phyloP scores from a whole-genome alignment of 805 yeast species.

The Brettanomyces naardenensis region DNA sequence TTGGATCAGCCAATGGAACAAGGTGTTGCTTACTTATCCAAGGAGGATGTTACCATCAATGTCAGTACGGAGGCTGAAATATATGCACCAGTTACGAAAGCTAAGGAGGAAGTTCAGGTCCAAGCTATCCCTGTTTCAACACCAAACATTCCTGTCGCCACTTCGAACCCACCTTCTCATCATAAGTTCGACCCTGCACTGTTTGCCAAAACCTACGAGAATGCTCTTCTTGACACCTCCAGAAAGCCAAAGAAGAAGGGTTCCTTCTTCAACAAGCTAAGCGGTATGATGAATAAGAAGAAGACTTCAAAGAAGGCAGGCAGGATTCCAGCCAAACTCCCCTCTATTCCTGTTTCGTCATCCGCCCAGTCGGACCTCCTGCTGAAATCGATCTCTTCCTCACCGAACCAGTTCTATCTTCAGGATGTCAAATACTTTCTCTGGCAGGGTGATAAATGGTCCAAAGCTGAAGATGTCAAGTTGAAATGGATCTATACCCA shows the following conservation, averaged over 20 bases:
- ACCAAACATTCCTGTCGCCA: not conserved
- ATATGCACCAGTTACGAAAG: not conserved
- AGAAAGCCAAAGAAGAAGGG: slow-evolving; percentile 14
- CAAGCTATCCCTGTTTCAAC: not conserved
- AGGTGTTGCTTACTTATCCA: not conserved
- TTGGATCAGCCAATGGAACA: not conserved
- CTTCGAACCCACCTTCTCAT: not conserved
- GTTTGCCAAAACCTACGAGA: slow-evolving; percentile 17
- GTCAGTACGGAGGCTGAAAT: not conserved
- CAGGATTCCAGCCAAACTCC: not conserved
- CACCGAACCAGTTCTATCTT: slow-evolving; percentile 9
- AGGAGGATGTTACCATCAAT: not conserved
- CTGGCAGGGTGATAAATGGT: slow-evolving; percentile 24
- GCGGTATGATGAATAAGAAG: slow-evolving; percentile 7
- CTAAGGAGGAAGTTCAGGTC: not conserved
- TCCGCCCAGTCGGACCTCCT: not conserved
- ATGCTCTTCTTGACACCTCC: slow-evolving; percentile 9
- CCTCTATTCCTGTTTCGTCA: not conserved
- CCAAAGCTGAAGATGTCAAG: slow-evolving; percentile 9
- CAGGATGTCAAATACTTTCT: slow-evolving; percentile 19
- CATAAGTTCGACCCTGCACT: slow-evolving; percentile 13
- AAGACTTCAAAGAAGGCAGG: not conserved
- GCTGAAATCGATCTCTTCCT: not conserved
- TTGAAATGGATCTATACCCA: slow-evolving; percentile 13
- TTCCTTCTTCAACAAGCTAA: slow-evolving; percentile 22